Conservation (phyloP, 371 early-diverging fungal species). For the Lichtheimia ramosa region DNA sequence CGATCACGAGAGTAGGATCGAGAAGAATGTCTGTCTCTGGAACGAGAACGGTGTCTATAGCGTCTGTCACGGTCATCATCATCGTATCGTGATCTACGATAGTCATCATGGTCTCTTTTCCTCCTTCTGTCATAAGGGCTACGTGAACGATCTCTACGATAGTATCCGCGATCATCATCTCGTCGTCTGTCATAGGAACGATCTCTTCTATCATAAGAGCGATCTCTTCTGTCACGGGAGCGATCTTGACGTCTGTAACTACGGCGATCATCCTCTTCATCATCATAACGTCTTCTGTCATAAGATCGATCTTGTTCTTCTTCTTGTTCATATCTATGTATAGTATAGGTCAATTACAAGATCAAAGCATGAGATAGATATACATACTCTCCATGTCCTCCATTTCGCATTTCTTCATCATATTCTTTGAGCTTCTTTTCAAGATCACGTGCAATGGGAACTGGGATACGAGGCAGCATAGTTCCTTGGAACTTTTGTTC, state of each 20-base stretch:
- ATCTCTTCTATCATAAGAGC: constrained; percentile 4
- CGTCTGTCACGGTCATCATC: constrained; percentile 6
- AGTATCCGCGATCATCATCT: constrained; percentile 4
- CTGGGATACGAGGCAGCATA: constrained; percentile 85
- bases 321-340: neutral
- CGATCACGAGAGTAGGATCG: constrained; percentile 5
- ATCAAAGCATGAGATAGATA: neutral
- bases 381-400: neutral
- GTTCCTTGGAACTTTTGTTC: constrained; percentile 74
- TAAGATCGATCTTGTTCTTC: neutral
- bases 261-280: constrained; percentile 1
- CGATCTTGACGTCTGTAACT: neutral
- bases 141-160: neutral
- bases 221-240: neutral
- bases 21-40: constrained; percentile 1
- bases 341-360: neutral
- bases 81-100: constrained; percentile 1
- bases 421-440: constrained; percentile 64
- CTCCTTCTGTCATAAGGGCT: neutral
- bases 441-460: constrained; percentile 78
- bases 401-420: constrained; percentile 30
- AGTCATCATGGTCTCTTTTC: constrained; percentile 6
- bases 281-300: neutral
- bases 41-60: constrained; percentile 7
- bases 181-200: neutral